Percentiles rank a stretch among this genome's conserved stretches.
Conservation (phyloP, 352 stramenopile species). For the Phytophthora sp. region DNA sequence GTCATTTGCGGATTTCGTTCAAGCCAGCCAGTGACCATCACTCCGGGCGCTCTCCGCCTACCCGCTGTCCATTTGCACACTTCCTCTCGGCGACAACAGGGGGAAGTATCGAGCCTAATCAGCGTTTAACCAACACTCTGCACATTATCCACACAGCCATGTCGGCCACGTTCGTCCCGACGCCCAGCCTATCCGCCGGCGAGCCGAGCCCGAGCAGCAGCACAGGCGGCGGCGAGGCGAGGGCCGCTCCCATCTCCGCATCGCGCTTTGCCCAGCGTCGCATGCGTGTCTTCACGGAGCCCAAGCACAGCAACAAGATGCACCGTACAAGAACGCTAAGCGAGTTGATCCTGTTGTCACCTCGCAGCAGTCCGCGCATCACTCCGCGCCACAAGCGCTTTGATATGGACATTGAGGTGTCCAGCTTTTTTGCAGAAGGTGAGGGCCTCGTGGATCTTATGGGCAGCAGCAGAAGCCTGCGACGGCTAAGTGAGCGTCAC, state of each 20-base stretch:
- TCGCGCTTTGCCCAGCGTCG: constrained; percentile 64
- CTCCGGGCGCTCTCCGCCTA: not conserved
- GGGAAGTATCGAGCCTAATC: constrained; percentile 8
- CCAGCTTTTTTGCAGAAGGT: constrained; percentile 66
- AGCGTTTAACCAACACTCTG: not conserved
- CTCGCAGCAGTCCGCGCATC: constrained; percentile 63
- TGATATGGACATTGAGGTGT: constrained; percentile 89
- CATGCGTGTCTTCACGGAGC: constrained; percentile 84
- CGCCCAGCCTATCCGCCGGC: constrained; percentile 17
- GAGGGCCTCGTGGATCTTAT: constrained; percentile 75
- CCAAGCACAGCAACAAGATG: constrained; percentile 88
- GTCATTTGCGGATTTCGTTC: constrained; percentile 49
- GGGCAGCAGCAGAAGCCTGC: constrained; percentile 29
- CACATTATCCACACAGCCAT: constrained; percentile 17
- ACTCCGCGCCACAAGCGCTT: constrained; percentile 69
- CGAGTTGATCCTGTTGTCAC: constrained; percentile 79
- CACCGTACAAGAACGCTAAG: constrained; percentile 78
- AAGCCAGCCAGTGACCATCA: constrained; percentile 27
- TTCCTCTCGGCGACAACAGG: not conserved
- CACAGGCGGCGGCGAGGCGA: constrained; percentile 13
- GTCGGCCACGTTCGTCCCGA: constrained; percentile 36
- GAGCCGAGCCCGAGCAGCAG: constrained; percentile 42
- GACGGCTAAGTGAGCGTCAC: constrained; percentile 38
- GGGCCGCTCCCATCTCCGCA: constrained; percentile 26
- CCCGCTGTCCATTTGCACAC: constrained; percentile 1